phyloP scores from a whole-genome alignment of 2,329 filamentous ascomycete genomes.

The Scedosporium boydii region DNA sequence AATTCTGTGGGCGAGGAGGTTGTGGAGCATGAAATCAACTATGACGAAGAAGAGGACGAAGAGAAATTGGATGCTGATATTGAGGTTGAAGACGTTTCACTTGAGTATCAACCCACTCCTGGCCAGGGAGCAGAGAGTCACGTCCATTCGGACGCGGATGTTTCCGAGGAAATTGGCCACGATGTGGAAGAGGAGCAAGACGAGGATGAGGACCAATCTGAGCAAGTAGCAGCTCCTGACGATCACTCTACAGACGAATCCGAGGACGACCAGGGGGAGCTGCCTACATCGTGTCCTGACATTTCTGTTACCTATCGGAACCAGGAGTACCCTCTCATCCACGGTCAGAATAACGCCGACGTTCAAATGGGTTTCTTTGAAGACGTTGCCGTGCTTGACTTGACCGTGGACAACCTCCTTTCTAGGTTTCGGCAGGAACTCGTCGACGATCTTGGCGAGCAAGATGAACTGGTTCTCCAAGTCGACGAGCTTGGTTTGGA shows the following conservation, averaged over 20 bases:
- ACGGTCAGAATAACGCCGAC: constrained; percentile 12
- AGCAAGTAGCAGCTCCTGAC: constrained; percentile 7
- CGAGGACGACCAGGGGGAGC: constrained; percentile 9
- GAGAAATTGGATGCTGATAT: constrained; percentile 4
- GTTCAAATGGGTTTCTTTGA: constrained; percentile 35
- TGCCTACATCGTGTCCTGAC: constrained; percentile 14
- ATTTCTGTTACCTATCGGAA: constrained; percentile 34
- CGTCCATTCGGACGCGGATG: constrained; percentile 14
- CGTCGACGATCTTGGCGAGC: constrained; percentile 29
- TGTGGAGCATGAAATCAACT: constrained; percentile 12
- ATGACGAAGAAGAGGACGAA: constrained; percentile 10
- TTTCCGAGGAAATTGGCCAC: constrained; percentile 8
- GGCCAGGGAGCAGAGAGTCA: constrained; percentile 10
- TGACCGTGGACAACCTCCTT: constrained; percentile 34
- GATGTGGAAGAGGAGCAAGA: constrained; percentile 8
- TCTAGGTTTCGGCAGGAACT: constrained; percentile 35
- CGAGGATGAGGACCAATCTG: constrained; percentile 9
- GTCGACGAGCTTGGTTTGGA: constrained; percentile 43
- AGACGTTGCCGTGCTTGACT: constrained; percentile 29
- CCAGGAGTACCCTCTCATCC: constrained; percentile 32
- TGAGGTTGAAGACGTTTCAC: not conserved
- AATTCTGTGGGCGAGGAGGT: not conserved
- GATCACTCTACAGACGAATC: constrained; percentile 11
- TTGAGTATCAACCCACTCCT: not conserved
- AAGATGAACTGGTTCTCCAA: constrained; percentile 41